These are phyloP conservation scores for Lipomyces yamadae DNA, from an alignment of 805 yeast species.

Conservation along the genomic window DNA sequence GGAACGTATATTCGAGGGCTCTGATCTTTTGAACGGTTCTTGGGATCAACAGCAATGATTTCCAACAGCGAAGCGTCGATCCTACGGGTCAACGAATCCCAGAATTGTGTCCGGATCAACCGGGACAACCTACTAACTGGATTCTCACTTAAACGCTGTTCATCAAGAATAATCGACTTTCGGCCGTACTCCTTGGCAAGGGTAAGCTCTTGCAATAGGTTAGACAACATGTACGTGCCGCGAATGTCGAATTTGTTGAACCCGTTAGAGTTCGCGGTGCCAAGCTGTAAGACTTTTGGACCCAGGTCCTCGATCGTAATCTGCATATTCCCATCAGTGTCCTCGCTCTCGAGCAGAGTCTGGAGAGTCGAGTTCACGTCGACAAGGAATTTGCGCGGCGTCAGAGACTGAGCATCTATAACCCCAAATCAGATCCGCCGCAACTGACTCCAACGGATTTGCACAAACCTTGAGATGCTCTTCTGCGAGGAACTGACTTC, in stretches of 20 bases:
- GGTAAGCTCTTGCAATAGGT: constrained; percentile 84
- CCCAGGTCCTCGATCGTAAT: constrained; percentile 86
- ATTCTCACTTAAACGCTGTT: constrained; percentile 80
- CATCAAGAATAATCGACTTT: constrained; percentile 77
- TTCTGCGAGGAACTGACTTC: constrained; percentile 25
- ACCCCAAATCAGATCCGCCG: constrained; percentile 5
- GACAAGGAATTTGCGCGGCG: constrained; percentile 63
- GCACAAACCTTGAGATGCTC: constrained; percentile 37
- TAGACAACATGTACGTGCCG: constrained; percentile 89
- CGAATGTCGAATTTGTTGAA: constrained; percentile 71
- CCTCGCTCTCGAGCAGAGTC: constrained; percentile 74
- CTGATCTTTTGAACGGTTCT: constrained; percentile 66
- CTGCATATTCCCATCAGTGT: constrained; percentile 82
- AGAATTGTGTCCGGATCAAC: constrained; percentile 74
- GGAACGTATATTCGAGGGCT: constrained; percentile 83
- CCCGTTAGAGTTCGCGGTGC: constrained; percentile 86
- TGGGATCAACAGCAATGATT: constrained; percentile 77
- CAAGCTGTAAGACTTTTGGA: constrained; percentile 77
- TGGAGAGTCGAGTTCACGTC: constrained; percentile 75
- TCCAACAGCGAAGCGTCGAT: constrained; percentile 66
- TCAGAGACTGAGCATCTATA: constrained; percentile 29
- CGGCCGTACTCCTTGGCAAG: constrained; percentile 82
- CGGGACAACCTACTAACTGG: constrained; percentile 80
- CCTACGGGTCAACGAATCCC: constrained; percentile 77
- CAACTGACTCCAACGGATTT: background rate